These are phyloP conservation scores for Cudoniella acicularis DNA, from an alignment of 495 filamentous ascomycete genomes.

Conservation along the genomic window DNA sequence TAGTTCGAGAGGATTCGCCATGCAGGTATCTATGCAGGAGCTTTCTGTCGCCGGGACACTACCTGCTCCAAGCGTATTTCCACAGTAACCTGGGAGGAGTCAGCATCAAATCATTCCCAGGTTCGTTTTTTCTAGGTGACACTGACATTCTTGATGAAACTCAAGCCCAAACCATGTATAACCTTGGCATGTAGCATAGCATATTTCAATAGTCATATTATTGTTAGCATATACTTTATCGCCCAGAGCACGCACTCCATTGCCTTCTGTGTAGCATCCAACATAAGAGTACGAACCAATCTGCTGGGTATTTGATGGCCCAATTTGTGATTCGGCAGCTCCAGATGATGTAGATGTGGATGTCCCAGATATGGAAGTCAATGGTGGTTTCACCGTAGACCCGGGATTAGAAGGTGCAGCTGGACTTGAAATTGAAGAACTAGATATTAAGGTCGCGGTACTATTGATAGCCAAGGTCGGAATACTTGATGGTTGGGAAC, in stretches of 20 bases:
- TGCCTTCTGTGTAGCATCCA: slow-evolving; percentile 18
- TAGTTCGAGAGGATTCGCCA: neutral
- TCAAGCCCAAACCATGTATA: slow-evolving; percentile 33
- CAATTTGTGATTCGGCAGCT: neutral
- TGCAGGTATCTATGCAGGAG: neutral
- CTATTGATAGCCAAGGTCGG: neutral
- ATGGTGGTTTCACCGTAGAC: neutral
- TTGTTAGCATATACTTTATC: neutral
- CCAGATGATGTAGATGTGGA: neutral
- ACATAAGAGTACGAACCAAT: slow-evolving; percentile 16
- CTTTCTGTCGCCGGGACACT: neutral
- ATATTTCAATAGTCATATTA: slow-evolving; percentile 33
- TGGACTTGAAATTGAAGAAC: neutral
- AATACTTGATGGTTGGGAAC: neutral
- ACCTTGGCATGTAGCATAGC: slow-evolving; percentile 27
- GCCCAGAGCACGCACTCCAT: neutral
- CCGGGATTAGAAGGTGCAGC: neutral
- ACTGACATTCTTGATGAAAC: slow-evolving; percentile 28
- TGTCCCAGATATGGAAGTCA: neutral
- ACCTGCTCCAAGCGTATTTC: neutral
- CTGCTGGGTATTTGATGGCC: slow-evolving; percentile 16
- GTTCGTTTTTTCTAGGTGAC: neutral
- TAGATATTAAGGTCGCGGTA: slow-evolving; percentile 1
- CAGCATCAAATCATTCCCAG: neutral
- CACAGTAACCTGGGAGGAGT: slow-evolving; percentile 3